These are phyloP conservation scores for Globisporangium abappressorium DNA, from an alignment of 352 stramenopile genomes.

Conservation along the genomic window DNA sequence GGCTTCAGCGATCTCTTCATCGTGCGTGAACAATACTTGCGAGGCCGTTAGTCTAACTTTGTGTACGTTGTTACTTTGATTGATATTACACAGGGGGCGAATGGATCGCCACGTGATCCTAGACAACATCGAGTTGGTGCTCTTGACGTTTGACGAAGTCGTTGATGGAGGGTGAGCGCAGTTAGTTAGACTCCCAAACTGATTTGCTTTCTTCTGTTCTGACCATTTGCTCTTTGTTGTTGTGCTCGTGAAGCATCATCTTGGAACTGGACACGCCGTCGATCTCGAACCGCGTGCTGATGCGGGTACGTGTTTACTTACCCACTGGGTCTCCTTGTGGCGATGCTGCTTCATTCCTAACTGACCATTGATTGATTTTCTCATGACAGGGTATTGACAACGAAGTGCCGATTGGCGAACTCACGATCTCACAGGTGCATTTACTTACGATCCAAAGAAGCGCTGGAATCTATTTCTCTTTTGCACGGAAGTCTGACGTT, in stretches of 20 bases:
- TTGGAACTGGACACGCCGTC: slow-evolving; percentile 86
- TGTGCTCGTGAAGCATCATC: slow-evolving; percentile 59
- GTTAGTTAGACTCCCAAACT: no score
- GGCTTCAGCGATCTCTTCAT: not conserved
- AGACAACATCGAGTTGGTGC: slow-evolving; percentile 90
- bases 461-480: not conserved
- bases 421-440: slow-evolving; percentile 81
- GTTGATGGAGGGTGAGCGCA: slow-evolving; percentile 77
- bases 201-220: not conserved
- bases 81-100: slow-evolving; percentile 41
- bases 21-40: not conserved
- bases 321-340: not conserved
- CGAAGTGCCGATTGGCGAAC: slow-evolving; percentile 82
- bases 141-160: slow-evolving; percentile 89
- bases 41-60: not conserved
- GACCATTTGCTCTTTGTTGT: not conserved
- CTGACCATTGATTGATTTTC: not conserved
- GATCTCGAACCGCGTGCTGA: slow-evolving; percentile 89
- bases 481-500: not conserved
- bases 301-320: slow-evolving; percentile 61
- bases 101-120: slow-evolving; percentile 88
- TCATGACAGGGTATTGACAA: slow-evolving; percentile 77
- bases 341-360: not conserved
- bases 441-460: not conserved
- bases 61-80: not conserved